Evolutionary conservation across 495 filamentous ascomycete genomes (phyloP), one percentile per base, ranked within the genome.

Genomic region (Tirmania nivea): DNA sequence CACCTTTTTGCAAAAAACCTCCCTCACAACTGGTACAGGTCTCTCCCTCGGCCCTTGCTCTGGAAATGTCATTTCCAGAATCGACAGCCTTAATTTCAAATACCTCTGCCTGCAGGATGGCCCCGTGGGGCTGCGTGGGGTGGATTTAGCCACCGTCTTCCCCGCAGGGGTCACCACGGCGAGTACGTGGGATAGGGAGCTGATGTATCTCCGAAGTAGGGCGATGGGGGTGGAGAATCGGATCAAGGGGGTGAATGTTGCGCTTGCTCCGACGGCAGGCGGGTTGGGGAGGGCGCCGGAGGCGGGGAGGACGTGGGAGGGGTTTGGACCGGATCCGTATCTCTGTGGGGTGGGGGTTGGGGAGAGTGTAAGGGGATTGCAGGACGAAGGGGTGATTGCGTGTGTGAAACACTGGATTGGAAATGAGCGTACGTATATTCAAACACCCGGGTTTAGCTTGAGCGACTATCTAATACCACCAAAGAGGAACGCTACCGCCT

Each of bases 271-370:
- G 0, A 73, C 72, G 0, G 68, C 68, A 11, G 76, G 76, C 12
- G 73, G 73, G 0, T 56, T 77, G 3, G 76, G 76, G 2, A 67
- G 78, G 10, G 75, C 77, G 52, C 77, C 78, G 0, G 67, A 71
- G 17, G 78, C 76, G 3, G 79, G 79, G 10, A 68, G 79, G 35
- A 79, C 73, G 53, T 82, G 78, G 76, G 79, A 83, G 60, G 75
- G 73, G 3, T 83, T 83, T 60, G 75, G 78, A 6, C 69, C 74
- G 6, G 79, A 83, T 61, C 79, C 79, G 1, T 72, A 70, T 35
- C 68, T 80, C 25, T 70, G 69, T 20, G 77, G 78, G 19, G 66
- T 76, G 17, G 69, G 68, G 1, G 74, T 75, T 52, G 73, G 68
- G 5, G 67, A 74, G 53, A 75, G 75, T 0, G 71, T 79, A 50